phyloP scores from a whole-genome alignment of 331 rosid genomes.

The Saraca asoca region DNA sequence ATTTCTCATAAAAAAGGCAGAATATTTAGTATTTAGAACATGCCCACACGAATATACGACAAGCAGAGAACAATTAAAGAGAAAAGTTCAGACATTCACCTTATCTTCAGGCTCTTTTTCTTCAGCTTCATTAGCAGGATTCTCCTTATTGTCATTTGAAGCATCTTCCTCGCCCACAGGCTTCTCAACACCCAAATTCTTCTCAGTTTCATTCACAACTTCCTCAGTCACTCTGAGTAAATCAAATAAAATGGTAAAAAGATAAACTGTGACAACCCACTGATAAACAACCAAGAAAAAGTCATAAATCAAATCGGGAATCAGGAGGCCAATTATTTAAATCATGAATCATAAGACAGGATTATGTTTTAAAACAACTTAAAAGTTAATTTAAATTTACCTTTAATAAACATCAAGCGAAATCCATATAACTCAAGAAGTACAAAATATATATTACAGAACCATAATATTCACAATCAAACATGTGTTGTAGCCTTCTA shows the following conservation, averaged over 20 bases:
- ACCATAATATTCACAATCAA: too few relatives aligned
- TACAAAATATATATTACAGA: too few relatives aligned
- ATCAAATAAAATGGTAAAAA: background rate
- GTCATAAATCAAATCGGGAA: too few relatives aligned
- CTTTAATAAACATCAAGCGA: too few relatives aligned
- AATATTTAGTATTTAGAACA: background rate
- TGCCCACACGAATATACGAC: background rate
- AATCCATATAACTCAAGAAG: too few relatives aligned
- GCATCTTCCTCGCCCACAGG: conserved; percentile 62
- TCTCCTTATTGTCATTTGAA: conserved; percentile 61
- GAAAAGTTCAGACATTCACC: conserved; percentile 39
- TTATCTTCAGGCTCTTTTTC: conserved; percentile 89
- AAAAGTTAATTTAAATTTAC: too few relatives aligned
- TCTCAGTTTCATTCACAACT: conserved; percentile 59
- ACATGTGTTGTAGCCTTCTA: too few relatives aligned
- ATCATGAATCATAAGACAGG: too few relatives aligned
- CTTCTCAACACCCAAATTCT: conserved; percentile 72
- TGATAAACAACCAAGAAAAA: too few relatives aligned
- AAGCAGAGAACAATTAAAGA: background rate
- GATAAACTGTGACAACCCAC: background rate
- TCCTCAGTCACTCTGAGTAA: conserved; percentile 66
- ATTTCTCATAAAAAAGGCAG: background rate
- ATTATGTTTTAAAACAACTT: too few relatives aligned
- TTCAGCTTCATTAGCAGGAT: conserved; percentile 61
- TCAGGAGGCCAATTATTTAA: too few relatives aligned